phyloP scores from a whole-genome alignment of 495 filamentous ascomycete species.

The Neurospora cerealis region DNA sequence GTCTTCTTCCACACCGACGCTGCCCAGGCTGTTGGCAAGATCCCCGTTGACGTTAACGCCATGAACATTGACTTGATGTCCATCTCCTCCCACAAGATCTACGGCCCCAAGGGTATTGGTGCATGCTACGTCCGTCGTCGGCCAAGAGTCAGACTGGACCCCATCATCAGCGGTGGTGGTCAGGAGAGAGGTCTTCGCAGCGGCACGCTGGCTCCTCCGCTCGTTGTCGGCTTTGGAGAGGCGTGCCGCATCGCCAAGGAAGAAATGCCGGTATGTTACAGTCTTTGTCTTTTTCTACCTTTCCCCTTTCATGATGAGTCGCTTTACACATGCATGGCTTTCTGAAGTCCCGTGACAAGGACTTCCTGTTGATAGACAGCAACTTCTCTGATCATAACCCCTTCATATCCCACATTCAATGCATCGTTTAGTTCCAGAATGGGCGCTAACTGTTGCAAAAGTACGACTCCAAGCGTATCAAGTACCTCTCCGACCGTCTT shows the following conservation, averaged over 20 bases:
- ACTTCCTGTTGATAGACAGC: constrained; percentile 43
- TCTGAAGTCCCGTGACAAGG: constrained; percentile 41
- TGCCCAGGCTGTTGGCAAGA: constrained; percentile 95
- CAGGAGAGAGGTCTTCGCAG: constrained; percentile 92
- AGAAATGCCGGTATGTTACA: constrained; percentile 69
- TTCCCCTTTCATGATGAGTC: constrained; percentile 46
- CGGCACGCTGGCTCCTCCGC: constrained; percentile 81
- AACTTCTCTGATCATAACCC: constrained; percentile 33
- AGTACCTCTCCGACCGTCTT: constrained; percentile 70
- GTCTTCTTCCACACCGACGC: constrained; percentile 98
- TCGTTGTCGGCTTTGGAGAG: constrained; percentile 90
- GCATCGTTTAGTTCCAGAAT: neutral
- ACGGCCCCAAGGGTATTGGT: constrained; percentile 94
- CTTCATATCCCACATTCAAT: constrained; percentile 2
- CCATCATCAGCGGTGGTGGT: constrained; percentile 91
- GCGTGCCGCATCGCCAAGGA: constrained; percentile 84
- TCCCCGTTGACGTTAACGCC: constrained; percentile 90
- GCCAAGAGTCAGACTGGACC: constrained; percentile 87
- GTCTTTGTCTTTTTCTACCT: neutral
- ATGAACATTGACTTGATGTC: constrained; percentile 98
- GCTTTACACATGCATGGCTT: constrained; percentile 63
- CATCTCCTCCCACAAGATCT: constrained; percentile 98
- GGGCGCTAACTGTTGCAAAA: constrained; percentile 27
- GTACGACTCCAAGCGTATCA: constrained; percentile 86
- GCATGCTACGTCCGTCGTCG: constrained; percentile 90